Evolutionary conservation across 768 basidiomycete species (phyloP).

Genomic region (Russula virescens): DNA sequence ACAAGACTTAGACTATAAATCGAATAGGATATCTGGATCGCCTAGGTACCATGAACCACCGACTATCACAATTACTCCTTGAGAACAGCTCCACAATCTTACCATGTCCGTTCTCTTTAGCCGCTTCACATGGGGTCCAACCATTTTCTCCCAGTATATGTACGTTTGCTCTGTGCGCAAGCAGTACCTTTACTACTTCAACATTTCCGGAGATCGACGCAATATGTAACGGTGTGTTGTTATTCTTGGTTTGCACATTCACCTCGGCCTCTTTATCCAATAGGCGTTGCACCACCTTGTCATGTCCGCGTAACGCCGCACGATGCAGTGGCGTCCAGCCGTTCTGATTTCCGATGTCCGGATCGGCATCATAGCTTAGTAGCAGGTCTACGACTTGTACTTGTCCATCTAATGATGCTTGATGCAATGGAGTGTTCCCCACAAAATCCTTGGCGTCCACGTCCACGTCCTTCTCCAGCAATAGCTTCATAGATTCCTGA

Average conservation of each 20-base stretch:
- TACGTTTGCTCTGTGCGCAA: neutral
- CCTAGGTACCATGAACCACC: too few relatives aligned
- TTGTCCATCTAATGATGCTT: neutral
- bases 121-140: neutral
- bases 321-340: neutral
- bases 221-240: neutral
- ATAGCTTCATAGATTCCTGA: neutral
- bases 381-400: neutral
- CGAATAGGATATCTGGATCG: too few relatives aligned
- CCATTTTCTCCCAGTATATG: neutral
- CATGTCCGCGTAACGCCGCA: neutral
- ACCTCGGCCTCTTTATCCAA: neutral
- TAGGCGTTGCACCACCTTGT: neutral
- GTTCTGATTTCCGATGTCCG: neutral
- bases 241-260: neutral
- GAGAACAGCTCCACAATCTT: neutral
- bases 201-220: neutral
- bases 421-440: neutral
- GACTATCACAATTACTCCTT: too few relatives aligned
- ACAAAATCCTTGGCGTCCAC: neutral
- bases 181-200: neutral
- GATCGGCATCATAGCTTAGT: neutral
- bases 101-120: neutral
- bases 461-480: neutral
- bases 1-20: too few relatives aligned